Evolutionary conservation across 805 yeast genomes (phyloP), one percentile per base, ranked within the genome.

Genomic region (Starmerella bombicola): DNA sequence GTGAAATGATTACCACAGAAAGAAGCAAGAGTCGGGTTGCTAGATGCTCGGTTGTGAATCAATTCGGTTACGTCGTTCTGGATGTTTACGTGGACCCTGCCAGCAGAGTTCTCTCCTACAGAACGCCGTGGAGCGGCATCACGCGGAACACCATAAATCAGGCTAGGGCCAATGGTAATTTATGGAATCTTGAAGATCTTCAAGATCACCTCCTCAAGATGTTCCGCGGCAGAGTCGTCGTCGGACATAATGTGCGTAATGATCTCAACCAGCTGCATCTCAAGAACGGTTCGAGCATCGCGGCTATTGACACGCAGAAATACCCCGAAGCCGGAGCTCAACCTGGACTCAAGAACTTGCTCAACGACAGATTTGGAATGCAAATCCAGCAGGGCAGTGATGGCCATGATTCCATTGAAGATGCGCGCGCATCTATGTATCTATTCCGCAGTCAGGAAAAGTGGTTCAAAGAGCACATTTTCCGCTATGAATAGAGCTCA

Each of bases 371-470:
- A 55, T 61, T 84, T 25, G 61, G 66, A n/a, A 61, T 71, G 34
- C 61, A 56, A 0, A 88, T 88, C 38, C 97, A 88, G 57, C 61
- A 61, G 19, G 77, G 80, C 15, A 20, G 68, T 66, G 13, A 24
- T 2, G 93, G 93, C 1, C 97, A 86, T 59, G 80, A 85, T 38
- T 78, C 96, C 0, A 69, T 80, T 3, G 94, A 83, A 55, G 97
- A 88, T 56, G 79, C 93, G 8, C 59, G 59, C 22, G 76, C 93
- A 0, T 80, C 94, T 55, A 64, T 88, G 55, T 86, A 40, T 3
- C 29, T 43, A 13, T 43, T 24, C 13, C 28, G 28, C 12, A 24
- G n/a, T n/a, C n/a, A n/a, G n/a, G n/a, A n/a, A n/a, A n/a, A n/a
- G n/a, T n/a, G n/a, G n/a, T n/a, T n/a, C n/a, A n/a, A n/a, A n/a